Conservation (phyloP, 2,329 filamentous ascomycete genomes). For the Hypocreales sp. region DNA sequence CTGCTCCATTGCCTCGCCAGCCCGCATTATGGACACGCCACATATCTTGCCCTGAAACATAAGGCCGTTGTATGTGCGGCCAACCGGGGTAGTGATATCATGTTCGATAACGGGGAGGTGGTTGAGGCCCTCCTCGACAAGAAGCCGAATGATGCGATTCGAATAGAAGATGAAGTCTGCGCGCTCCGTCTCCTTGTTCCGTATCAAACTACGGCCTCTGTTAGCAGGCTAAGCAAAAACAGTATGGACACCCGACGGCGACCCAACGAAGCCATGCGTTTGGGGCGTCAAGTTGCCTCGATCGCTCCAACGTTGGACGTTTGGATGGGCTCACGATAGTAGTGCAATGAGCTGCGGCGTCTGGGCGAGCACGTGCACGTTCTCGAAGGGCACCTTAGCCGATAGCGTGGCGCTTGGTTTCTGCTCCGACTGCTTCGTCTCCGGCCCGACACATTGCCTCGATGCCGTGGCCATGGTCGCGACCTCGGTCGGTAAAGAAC, state of each 20-base stretch:
- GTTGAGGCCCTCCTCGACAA: slow-evolving; percentile 95
- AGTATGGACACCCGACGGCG: no score
- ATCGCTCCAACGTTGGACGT: no score
- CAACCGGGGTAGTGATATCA: slow-evolving; percentile 80
- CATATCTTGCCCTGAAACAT: slow-evolving; percentile 98
- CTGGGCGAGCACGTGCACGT: slow-evolving; percentile 80
- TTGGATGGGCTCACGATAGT: slow-evolving; percentile 92
- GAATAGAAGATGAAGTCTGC: slow-evolving; percentile 99
- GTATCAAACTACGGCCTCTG: slow-evolving; percentile 75
- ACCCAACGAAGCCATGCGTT: no score
- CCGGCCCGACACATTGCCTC: no score
- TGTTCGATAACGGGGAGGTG: slow-evolving; percentile 86
- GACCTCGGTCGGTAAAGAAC: no score
- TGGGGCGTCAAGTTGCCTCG: no score
- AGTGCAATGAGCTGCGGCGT: slow-evolving; percentile 95
- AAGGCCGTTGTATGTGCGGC: slow-evolving; percentile 74
- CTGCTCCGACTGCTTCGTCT: no score
- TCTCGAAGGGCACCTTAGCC: slow-evolving; percentile 62
- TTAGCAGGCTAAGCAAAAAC: no score
- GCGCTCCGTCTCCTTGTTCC: slow-evolving; percentile 74
- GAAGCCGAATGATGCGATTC: slow-evolving; percentile 88
- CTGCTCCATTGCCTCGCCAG: slow-evolving; percentile 97
- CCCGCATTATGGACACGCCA: slow-evolving; percentile 95
- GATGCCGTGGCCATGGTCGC: no score
- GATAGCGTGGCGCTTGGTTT: slow-evolving; percentile 85